A percentile compares a stretch with the other conserved stretches of the same genome.
phyloP scores from a whole-genome alignment of 2,329 filamentous ascomycete species.

The Fusarium cicatricum region DNA sequence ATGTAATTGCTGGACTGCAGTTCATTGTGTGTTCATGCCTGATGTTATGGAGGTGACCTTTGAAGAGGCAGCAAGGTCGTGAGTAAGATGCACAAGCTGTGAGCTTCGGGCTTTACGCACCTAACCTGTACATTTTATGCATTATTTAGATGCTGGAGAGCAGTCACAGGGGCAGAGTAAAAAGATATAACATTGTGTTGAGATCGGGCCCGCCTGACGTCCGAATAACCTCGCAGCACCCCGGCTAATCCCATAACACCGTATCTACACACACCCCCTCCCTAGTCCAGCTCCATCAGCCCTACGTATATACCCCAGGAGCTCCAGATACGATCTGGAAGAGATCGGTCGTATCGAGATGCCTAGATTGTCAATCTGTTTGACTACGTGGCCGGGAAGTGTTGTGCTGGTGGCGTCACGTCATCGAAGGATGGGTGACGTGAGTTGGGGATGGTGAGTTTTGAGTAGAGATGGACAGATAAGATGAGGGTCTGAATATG shows the following conservation, averaged over 20 bases:
- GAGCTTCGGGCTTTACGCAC: too few relatives aligned
- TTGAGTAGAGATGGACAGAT: neutral
- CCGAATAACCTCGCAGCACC: conserved; percentile 3
- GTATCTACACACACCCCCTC: neutral
- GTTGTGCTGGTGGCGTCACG: neutral
- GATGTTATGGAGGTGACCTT: too few relatives aligned
- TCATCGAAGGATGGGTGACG: neutral
- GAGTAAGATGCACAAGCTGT: too few relatives aligned
- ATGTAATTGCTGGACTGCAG: too few relatives aligned
- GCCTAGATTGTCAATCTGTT: neutral
- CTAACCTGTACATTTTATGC: too few relatives aligned
- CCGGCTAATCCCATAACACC: conserved; percentile 1
- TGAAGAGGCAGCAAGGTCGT: too few relatives aligned
- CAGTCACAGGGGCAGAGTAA: too few relatives aligned
- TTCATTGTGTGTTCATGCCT: too few relatives aligned
- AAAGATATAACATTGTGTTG: too few relatives aligned
- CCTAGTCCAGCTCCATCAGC: neutral
- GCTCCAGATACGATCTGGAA: neutral
- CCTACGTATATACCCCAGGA: conserved; percentile 1
- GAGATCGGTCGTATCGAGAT: neutral
- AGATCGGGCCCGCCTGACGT: neutral
- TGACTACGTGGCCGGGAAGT: neutral
- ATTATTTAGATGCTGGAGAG: too few relatives aligned
- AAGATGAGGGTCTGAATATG: too few relatives aligned
- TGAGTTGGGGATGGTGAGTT: too few relatives aligned